These are phyloP conservation scores for Leccinum truebloodii DNA, from an alignment of 768 basidiomycete genomes.

Conservation along the genomic window DNA sequence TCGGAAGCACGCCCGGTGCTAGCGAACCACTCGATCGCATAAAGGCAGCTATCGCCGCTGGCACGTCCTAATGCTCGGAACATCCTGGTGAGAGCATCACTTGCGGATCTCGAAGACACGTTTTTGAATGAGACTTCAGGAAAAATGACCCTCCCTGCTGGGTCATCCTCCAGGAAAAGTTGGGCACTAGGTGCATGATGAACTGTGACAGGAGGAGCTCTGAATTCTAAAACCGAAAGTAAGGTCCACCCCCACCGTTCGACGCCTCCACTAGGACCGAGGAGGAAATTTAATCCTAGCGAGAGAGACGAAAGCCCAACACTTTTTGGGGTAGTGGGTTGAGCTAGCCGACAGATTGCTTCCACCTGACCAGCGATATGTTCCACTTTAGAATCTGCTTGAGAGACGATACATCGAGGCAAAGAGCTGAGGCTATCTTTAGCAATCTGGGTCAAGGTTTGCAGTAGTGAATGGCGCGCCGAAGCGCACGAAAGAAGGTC, in stretches of 20 bases:
- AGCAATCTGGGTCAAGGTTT: constrained; percentile 62
- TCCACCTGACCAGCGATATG: constrained; percentile 68
- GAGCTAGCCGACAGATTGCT: constrained; percentile 60
- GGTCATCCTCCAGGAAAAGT: constrained; percentile 54
- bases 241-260: constrained; percentile 93
- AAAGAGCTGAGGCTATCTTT: constrained; percentile 65
- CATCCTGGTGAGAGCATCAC: constrained; percentile 64
- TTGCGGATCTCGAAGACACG: constrained; percentile 50
- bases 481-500: constrained; percentile 46
- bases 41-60: constrained; percentile 67
- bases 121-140: constrained; percentile 62
- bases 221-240: constrained; percentile 78
- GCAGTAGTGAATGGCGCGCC: constrained; percentile 48
- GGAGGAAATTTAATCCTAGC: constrained; percentile 55
- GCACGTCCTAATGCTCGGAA: constrained; percentile 70
- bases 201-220: constrained; percentile 49
- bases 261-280: constrained; percentile 81
- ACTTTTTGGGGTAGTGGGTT: constrained; percentile 16
- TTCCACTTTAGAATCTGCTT: constrained; percentile 72
- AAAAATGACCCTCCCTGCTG: constrained; percentile 45
- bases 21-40: constrained; percentile 82
- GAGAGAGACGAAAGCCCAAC: constrained; percentile 46
- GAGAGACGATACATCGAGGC: constrained; percentile 68
- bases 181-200: constrained; percentile 51
- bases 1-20: constrained; percentile 49